Conservation (phyloP, 1,284 basidiomycete species). For the Pisolithus thermaeus region DNA sequence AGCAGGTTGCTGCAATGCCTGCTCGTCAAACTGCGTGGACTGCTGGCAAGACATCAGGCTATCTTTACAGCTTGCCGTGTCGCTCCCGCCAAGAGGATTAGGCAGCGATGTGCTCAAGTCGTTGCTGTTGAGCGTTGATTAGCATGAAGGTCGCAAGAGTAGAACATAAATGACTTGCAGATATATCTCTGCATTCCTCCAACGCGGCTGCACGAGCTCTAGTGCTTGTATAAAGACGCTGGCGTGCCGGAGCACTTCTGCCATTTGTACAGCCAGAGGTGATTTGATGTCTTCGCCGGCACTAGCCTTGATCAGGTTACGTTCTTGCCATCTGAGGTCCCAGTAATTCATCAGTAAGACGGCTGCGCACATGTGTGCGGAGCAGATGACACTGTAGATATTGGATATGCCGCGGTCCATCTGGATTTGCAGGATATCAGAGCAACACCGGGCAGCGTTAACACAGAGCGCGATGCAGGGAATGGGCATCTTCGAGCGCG, state of each 20-base stretch:
- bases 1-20: constrained; percentile 4
- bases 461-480: constrained; percentile 61
- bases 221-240: constrained; percentile 36
- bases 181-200: constrained; percentile 37
- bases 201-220: constrained; percentile 35
- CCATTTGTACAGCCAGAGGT: constrained; percentile 33
- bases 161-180: constrained; percentile 33
- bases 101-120: constrained; percentile 25
- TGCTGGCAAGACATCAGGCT: constrained; percentile 6
- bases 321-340: constrained; percentile 44
- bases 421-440: constrained; percentile 54
- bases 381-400: constrained; percentile 35
- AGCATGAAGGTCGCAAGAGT: constrained; percentile 3
- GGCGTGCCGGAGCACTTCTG: constrained; percentile 37
- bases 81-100: constrained; percentile 22
- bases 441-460: constrained; percentile 58
- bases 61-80: constrained; percentile 14
- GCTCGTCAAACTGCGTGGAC: constrained; percentile 8
- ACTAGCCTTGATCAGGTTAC: constrained; percentile 19
- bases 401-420: constrained; percentile 37
- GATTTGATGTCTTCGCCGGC: constrained; percentile 37
- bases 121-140: constrained; percentile 14
- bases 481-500: constrained; percentile 29
- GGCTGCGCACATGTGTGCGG: constrained; percentile 40
- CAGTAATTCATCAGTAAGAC: constrained; percentile 44